Evolutionary conservation across 164 flowering plant species (phyloP).

Genomic region (Chloranthus sessilifolius): DNA sequence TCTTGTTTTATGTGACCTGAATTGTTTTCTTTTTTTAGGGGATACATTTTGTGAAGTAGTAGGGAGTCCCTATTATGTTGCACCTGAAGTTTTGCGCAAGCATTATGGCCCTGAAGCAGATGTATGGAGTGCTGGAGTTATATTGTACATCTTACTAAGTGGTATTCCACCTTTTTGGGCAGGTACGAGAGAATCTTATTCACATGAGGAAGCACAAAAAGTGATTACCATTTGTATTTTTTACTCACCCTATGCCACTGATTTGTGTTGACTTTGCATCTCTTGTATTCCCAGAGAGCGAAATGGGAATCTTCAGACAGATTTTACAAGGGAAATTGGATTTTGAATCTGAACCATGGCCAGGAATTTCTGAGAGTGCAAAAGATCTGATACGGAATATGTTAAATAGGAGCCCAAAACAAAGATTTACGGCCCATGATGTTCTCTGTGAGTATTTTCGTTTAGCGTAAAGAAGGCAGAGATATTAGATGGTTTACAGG

Average conservation of each 20-base stretch:
- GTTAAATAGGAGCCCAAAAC: conserved; percentile 74
- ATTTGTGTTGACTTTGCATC: not conserved
- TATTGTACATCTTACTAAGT: conserved; percentile 63
- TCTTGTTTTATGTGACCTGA: no score
- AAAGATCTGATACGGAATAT: conserved; percentile 71
- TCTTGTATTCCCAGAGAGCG: conserved; percentile 54
- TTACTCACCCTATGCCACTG: not conserved
- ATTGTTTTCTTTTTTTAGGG: conserved; percentile 27
- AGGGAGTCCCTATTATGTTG: conserved; percentile 86
- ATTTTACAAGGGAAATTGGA: conserved; percentile 71
- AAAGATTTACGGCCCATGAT: conserved; percentile 72
- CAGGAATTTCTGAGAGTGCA: conserved; percentile 77
- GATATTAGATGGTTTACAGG: no score
- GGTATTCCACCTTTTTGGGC: conserved; percentile 93
- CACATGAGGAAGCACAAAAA: not conserved
- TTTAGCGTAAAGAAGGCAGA: not conserved
- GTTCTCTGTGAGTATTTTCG: conserved; percentile 61
- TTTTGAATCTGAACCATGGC: conserved; percentile 90
- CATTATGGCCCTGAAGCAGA: conserved; percentile 67
- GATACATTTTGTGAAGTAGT: conserved; percentile 59
- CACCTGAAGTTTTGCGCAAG: conserved; percentile 71
- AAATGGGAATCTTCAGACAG: conserved; percentile 83
- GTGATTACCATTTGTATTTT: not conserved
- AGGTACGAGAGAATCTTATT: conserved; percentile 44
- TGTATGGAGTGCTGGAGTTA: conserved; percentile 91